A percentile compares a stretch with the other conserved stretches of the same genome.
Evolutionary conservation across 306 rosid genomes (phyloP).

Genomic region (Quercus suber): DNA sequence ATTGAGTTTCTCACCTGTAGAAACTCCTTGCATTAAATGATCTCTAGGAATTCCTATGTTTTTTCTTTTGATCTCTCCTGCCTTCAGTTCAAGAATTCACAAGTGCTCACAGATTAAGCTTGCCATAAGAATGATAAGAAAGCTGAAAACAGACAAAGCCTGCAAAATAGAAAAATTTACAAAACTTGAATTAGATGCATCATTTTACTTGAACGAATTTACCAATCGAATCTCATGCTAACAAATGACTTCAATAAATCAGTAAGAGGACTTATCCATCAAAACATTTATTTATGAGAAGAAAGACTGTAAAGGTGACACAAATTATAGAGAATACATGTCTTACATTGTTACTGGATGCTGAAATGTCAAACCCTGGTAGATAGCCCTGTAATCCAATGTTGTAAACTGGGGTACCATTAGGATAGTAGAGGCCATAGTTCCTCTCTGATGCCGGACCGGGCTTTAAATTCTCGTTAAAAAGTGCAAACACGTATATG

Average conservation of each 20-base stretch:
- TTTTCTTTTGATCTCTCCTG: conserved; percentile 3
- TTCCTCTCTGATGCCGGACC: conserved; percentile 85
- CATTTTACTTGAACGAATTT: not conserved
- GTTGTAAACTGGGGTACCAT: conserved; percentile 73
- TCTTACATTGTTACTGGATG: conserved; percentile 51
- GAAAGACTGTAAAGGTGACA: not conserved
- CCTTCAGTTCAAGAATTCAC: conserved; percentile 19
- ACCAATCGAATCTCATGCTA: not conserved
- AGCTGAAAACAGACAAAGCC: conserved; percentile 42
- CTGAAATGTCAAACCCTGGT: conserved; percentile 40
- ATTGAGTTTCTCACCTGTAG: conserved; percentile 30
- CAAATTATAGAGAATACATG: not conserved
- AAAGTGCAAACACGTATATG: conserved; percentile 73
- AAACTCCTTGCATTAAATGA: conserved; percentile 15
- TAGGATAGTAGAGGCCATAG: conserved; percentile 80
- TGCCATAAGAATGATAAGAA: conserved; percentile 27
- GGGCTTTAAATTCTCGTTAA: conserved; percentile 74
- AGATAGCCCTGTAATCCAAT: conserved; percentile 62
- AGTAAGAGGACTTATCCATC: no score
- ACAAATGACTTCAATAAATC: not conserved
- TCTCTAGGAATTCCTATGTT: conserved; percentile 15
- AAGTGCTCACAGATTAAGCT: conserved; percentile 29
- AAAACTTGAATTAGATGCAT: conserved; percentile 4
- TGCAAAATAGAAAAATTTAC: conserved; percentile 27
- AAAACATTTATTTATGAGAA: not conserved